Evolutionary conservation across 768 basidiomycete species (phyloP), one percentile per base, ranked within the genome.

Genomic region (Gelatoporia subvermispora): DNA sequence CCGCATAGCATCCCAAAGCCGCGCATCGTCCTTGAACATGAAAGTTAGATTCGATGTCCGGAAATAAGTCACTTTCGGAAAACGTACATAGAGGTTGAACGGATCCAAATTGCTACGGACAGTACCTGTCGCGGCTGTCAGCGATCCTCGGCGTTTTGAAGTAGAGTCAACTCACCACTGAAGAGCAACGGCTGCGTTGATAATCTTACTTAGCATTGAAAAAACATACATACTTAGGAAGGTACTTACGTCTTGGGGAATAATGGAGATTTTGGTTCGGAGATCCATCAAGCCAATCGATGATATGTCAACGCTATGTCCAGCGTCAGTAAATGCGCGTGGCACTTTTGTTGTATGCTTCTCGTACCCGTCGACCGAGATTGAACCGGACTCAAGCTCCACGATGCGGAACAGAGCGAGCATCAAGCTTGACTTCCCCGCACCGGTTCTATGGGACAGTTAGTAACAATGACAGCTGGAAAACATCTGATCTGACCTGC

Each of bases 1-100:
- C 17, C 77, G 77, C n/a, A 90, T 69, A 3, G 88, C 85, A 61
- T 85, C 84, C 79, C 83, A 86, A 2, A 90, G 64, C 9, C 72
- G 68, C 4, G 81, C 81, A 54, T 84, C 80, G 46, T 47, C 51
- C 57, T 58, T 36, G 8, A 40, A 25, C 8, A 16, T 37, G 5
- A 17, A 25, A 1, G 36, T 37, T 28, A 23, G 10, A 24, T 28
- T 25, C 17, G 18, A 36, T 16, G 4, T 2, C 15, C 2, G n/a
- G 10, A 23, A 7, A 31, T 13, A 31, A 31, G 13, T 5, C 28
- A 31, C 5, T 31, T n/a, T n/a, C n/a, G n/a, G n/a, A 13, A 31
- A 31, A 79, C 78, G 52, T 81, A 86, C 63, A 64, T 71, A 60
- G 62, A 78, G 68, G 24, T 54, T 28, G 44, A 74, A 91, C 60